Conservation (phyloP, 2,329 filamentous ascomycete species). For the Cercospora citrullina region DNA sequence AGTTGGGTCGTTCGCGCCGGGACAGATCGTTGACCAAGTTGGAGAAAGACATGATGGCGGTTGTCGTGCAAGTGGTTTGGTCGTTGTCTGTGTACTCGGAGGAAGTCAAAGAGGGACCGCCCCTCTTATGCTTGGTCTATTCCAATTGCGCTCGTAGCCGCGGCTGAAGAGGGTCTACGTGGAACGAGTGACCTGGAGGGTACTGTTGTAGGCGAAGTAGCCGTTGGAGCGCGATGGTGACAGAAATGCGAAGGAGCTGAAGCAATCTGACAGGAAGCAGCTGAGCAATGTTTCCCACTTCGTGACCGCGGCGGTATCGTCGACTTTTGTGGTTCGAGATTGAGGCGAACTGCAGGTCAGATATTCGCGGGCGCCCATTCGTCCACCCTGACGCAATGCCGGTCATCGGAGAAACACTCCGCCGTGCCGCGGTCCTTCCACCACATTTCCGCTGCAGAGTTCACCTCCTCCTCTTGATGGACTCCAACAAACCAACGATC, state of each 20-base stretch:
- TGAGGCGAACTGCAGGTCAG: conserved; percentile 10
- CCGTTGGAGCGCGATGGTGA: neutral
- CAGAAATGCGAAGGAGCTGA: neutral
- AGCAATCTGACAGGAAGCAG: neutral
- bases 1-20: conserved; percentile 47
- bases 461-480: neutral
- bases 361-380: neutral
- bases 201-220: neutral
- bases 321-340: conserved; percentile 9
- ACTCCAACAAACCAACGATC: neutral
- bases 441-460: neutral
- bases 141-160: conserved; percentile 15
- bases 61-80: neutral
- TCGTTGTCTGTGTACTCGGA: neutral
- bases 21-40: conserved; percentile 55
- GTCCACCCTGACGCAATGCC: neutral
- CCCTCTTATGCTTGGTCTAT: conserved; percentile 18
- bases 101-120: neutral
- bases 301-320: neutral
- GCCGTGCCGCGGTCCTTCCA: neutral
- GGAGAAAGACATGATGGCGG: conserved; percentile 53
- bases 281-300: neutral
- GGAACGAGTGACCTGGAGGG: neutral
- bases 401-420: neutral
- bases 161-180: conserved; percentile 9